These are phyloP conservation scores for Metschnikowia borealis DNA, from an alignment of 805 yeast species.

Conservation along the genomic window DNA sequence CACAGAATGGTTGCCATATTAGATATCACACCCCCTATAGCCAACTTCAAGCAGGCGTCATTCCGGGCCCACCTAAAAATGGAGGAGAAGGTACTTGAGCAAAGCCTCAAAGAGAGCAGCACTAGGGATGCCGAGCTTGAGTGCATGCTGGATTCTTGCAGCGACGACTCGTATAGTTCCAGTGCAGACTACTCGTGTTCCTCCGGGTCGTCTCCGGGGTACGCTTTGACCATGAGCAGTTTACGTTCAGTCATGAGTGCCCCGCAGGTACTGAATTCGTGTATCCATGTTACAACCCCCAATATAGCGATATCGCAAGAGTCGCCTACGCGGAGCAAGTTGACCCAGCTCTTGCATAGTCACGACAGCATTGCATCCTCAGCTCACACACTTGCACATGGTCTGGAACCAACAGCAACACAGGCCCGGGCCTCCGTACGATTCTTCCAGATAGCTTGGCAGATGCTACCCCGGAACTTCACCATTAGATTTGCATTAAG, in stretches of 20 bases:
- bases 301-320: neutral
- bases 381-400: neutral
- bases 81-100: constrained; percentile 1
- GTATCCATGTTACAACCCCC: neutral
- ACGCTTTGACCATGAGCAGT: neutral
- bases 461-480: constrained; percentile 1
- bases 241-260: neutral
- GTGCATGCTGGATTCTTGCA: constrained; percentile 2
- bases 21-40: neutral
- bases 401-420: neutral
- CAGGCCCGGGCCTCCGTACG: neutral
- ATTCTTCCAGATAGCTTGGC: constrained; percentile 3
- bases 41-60: neutral
- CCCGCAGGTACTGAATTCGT: constrained; percentile 2
- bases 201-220: neutral
- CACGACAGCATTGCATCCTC: constrained; percentile 1
- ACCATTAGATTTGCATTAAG: neutral
- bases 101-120: neutral
- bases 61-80: neutral
- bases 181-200: constrained; percentile 1
- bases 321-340: constrained; percentile 2
- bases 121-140: constrained; percentile 1
- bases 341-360: neutral
- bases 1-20: neutral
- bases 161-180: constrained; percentile 4